phyloP scores from a whole-genome alignment of 2,329 filamentous ascomycete genomes.

The Cytospora leucostoma region DNA sequence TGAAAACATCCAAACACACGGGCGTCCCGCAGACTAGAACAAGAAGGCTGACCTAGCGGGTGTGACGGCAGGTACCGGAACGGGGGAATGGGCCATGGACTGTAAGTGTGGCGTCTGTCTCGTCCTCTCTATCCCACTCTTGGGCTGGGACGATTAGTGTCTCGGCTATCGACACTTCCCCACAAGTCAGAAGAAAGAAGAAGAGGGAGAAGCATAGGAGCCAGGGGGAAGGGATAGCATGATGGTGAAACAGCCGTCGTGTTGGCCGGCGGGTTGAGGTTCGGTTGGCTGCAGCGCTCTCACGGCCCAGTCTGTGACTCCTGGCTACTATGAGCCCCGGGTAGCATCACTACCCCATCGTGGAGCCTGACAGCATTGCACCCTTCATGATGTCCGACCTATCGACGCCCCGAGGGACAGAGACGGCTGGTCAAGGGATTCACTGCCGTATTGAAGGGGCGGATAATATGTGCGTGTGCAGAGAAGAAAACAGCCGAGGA shows the following conservation, averaged over 20 bases:
- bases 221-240: not conserved
- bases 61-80: constrained; percentile 47
- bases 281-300: not conserved
- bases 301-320: not conserved
- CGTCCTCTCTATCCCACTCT: constrained; percentile 28
- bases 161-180: not conserved
- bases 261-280: not conserved
- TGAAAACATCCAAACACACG: not conserved
- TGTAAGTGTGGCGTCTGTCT: constrained; percentile 40
- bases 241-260: not conserved
- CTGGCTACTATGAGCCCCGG: not conserved
- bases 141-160: not conserved
- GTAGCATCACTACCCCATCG: not conserved
- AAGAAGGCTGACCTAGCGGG: constrained; percentile 27
- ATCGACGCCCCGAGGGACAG: not conserved
- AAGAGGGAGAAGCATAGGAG: not conserved
- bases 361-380: not conserved
- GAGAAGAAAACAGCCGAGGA: not conserved
- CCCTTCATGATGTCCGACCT: not conserved
- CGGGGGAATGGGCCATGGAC: constrained; percentile 53
- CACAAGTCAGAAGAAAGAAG: not conserved
- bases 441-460: not conserved
- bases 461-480: not conserved
- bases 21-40: not conserved
- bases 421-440: not conserved